A percentile compares a stretch with the other conserved stretches of the same genome.
phyloP scores from a whole-genome alignment of 768 basidiomycete genomes.

The Xerocomellus amylosporus region DNA sequence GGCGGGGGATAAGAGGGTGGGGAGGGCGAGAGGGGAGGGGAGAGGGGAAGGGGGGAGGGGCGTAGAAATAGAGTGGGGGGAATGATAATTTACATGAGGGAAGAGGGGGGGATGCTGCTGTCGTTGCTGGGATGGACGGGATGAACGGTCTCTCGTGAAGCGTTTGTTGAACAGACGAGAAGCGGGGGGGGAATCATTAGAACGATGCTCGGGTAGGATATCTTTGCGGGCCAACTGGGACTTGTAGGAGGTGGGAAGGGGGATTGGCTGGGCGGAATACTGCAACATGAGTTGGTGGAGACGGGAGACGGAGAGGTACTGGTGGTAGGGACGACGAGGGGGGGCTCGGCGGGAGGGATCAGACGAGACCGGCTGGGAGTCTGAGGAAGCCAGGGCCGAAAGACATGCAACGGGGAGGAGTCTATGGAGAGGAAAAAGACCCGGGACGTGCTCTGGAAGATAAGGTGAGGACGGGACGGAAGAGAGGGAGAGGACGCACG shows the following conservation, averaged over 20 bases:
- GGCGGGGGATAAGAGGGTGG: too few species aligned
- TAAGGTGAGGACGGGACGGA: neutral
- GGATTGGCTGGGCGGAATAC: slow-evolving; percentile 39
- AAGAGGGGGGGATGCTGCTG: neutral
- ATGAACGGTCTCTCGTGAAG: slow-evolving; percentile 32
- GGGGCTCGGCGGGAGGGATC: slow-evolving; percentile 37
- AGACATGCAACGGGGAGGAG: slow-evolving; percentile 26
- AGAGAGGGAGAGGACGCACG: slow-evolving; percentile 14
- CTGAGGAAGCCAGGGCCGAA: slow-evolving; percentile 29
- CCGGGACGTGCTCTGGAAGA: slow-evolving; percentile 5
- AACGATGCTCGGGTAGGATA: slow-evolving; percentile 26
- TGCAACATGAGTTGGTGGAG: slow-evolving; percentile 55
- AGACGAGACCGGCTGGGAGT: slow-evolving; percentile 51
- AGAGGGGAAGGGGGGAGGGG: slow-evolving; percentile 24
- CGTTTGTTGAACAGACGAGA: slow-evolving; percentile 36
- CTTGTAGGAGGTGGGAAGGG: slow-evolving; percentile 33
- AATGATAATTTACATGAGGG: slow-evolving; percentile 15
- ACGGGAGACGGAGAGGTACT: slow-evolving; percentile 29
- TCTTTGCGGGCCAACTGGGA: slow-evolving; percentile 30
- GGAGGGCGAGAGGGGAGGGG: slow-evolving; percentile 29
- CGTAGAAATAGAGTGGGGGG: slow-evolving; percentile 10
- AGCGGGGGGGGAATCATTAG: slow-evolving; percentile 26
- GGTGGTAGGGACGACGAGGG: slow-evolving; percentile 30
- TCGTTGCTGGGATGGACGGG: slow-evolving; percentile 18
- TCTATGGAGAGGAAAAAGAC: slow-evolving; percentile 2